These are phyloP conservation scores for Nematocida homosporus DNA, from an alignment of 371 early-diverging fungal genomes.

Conservation along the genomic window DNA sequence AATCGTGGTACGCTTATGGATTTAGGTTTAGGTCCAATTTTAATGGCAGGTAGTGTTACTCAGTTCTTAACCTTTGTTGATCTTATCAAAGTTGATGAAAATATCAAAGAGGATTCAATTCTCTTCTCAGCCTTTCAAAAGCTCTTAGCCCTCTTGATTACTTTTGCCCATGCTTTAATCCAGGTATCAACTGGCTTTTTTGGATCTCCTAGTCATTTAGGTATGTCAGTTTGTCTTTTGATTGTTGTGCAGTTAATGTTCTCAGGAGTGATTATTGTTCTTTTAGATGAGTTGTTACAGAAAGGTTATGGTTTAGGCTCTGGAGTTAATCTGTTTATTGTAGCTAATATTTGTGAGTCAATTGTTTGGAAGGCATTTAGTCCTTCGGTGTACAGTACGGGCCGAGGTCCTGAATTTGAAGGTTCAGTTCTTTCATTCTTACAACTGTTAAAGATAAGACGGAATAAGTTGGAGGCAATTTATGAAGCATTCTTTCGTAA, in stretches of 20 bases:
- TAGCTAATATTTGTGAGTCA: conserved; percentile 96
- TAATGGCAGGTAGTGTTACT: conserved; percentile 98
- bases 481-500: conserved; percentile 94
- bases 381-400: conserved; percentile 88
- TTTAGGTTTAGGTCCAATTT: conserved; percentile 95
- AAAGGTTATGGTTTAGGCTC: conserved; percentile 99
- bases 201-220: conserved; percentile 85
- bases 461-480: conserved; percentile 89
- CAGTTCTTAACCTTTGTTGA: conserved; percentile 90
- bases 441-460: conserved; percentile 85
- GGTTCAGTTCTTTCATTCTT: conserved; percentile 90
- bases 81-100: conserved; percentile 91
- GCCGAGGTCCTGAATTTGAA: conserved; percentile 95
- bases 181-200: conserved; percentile 94
- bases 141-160: conserved; percentile 74
- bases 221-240: conserved; percentile 81
- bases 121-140: conserved; percentile 95
- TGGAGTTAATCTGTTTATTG: conserved; percentile 97
- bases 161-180: conserved; percentile 90
- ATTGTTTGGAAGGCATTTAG: conserved; percentile 97
- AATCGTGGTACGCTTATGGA: conserved; percentile 99
- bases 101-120: conserved; percentile 91
- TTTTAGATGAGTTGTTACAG: conserved; percentile 96
- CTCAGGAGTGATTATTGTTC: conserved; percentile 88
- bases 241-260: conserved; percentile 89